A percentile compares a stretch with the other conserved stretches of the same genome.
These are phyloP conservation scores for Trichosporon ovoides DNA, from an alignment of 1,284 basidiomycete species.

Conservation along the genomic window DNA sequence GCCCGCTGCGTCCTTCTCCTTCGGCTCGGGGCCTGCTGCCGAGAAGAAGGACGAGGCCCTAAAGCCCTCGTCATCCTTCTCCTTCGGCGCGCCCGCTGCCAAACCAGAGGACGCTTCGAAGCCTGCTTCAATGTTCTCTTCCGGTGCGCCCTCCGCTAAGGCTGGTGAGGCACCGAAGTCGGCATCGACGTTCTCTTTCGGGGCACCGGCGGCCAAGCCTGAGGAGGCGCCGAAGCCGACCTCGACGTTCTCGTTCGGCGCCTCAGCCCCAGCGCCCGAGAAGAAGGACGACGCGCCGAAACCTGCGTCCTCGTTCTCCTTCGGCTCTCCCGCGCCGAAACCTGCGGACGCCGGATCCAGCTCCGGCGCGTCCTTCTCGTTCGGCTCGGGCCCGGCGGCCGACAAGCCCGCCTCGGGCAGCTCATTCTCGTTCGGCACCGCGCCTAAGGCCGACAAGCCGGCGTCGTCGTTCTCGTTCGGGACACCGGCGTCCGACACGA, in stretches of 20 bases:
- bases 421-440: neutral
- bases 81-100: neutral
- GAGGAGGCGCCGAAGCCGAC: neutral
- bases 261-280: neutral
- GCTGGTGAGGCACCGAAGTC: neutral
- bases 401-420: neutral
- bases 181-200: conserved; percentile 9
- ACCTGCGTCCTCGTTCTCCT: conserved; percentile 8
- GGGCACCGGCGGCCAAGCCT: neutral
- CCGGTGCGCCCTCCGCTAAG: conserved; percentile 1
- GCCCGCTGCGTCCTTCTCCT: conserved; percentile 3
- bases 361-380: conserved; percentile 5
- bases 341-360: neutral
- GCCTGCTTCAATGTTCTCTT: neutral
- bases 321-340: neutral
- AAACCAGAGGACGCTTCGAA: neutral
- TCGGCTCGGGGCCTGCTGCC: neutral
- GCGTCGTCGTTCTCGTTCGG: conserved; percentile 10
- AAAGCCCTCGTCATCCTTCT: neutral
- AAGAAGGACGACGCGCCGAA: neutral
- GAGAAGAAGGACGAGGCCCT: neutral
- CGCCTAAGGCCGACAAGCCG: neutral
- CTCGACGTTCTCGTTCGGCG: conserved; percentile 14
- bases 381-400: conserved; percentile 6
- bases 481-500: neutral